Base-by-base conservation (phyloP, 805 yeast species). In the Cyberlindnera xishuangbannaensis region DNA sequence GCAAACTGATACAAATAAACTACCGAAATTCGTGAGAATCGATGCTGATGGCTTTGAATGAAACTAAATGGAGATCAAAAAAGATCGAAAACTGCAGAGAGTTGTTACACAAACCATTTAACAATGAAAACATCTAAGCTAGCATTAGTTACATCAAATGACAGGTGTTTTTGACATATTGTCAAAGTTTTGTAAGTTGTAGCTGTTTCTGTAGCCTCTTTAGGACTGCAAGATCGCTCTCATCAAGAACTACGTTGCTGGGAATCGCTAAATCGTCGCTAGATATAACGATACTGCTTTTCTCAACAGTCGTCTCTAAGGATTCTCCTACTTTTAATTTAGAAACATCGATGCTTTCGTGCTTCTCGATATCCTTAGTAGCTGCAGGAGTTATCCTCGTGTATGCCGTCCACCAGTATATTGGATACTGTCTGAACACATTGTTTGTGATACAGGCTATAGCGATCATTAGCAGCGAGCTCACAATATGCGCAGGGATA, bases 1-100 rank as follows among this genome's bases (percentile, higher is more conserved):
- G 29, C 55, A 53, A 39, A 67, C 75, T 18, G 71, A 73, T 42
- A 57, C 58, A 24, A 47, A 45, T 12, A 62, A 64, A 37, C 64
- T 71, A 24, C 95, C 95, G 1, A 71, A 65, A 12, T 87, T 85
- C 68, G 78, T 79, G 15, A 51, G 62, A 28, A 31, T 39, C 12
- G 23, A 20, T 20, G 23, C 12, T 20, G 12, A 20, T 20, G 23
- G 11, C 23, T 20, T 20, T 20, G 23, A 20, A 20, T 20, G 23
- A 20, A 9, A n/a, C n/a, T n/a, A n/a, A n/a, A n/a, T n/a, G n/a
- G n/a, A n/a, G n/a, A n/a, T n/a, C n/a, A n/a, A n/a, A n/a, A n/a
- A n/a, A n/a, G n/a, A n/a, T n/a, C n/a, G n/a, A n/a, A n/a, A n/a
- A n/a, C n/a, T n/a, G n/a, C n/a, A n/a, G n/a, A n/a, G n/a, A n/a